Evolutionary conservation across 345 rosid genomes (phyloP).

Genomic region (Dipteronia dyeriana): DNA sequence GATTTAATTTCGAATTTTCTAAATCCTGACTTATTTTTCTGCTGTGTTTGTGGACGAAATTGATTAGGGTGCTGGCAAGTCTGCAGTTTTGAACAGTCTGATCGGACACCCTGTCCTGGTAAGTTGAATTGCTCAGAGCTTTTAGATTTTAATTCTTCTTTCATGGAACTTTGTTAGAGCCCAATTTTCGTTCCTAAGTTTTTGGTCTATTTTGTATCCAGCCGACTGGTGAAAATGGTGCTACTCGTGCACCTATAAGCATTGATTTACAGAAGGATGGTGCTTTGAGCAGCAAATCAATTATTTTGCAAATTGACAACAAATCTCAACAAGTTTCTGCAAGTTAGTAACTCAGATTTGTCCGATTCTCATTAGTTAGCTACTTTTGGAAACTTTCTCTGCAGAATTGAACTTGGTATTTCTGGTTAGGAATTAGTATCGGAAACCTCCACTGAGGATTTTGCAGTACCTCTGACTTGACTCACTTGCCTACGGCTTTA

Average conservation of each 20-base stretch:
- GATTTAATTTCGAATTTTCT: background rate
- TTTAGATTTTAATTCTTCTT: background rate
- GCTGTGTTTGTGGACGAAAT: constrained; percentile 14
- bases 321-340: constrained; percentile 92
- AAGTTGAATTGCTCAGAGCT: constrained; percentile 28
- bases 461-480: background rate
- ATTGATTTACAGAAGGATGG: constrained; percentile 70
- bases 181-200: background rate
- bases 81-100: constrained; percentile 88
- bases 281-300: constrained; percentile 79
- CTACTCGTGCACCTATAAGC: constrained; percentile 89
- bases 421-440: background rate
- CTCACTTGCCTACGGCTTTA: background rate
- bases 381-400: background rate
- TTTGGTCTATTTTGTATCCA: constrained; percentile 28
- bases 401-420: constrained; percentile 1
- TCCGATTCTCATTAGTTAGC: background rate
- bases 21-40: background rate
- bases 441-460: background rate
- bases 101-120: constrained; percentile 94
- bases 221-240: constrained; percentile 99
- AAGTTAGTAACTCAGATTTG: constrained; percentile 46
- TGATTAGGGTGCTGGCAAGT: constrained; percentile 88
- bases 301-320: constrained; percentile 84
- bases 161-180: background rate